phyloP scores from a whole-genome alignment of 2,329 filamentous ascomycete species.

The Aschersonia sp. region DNA sequence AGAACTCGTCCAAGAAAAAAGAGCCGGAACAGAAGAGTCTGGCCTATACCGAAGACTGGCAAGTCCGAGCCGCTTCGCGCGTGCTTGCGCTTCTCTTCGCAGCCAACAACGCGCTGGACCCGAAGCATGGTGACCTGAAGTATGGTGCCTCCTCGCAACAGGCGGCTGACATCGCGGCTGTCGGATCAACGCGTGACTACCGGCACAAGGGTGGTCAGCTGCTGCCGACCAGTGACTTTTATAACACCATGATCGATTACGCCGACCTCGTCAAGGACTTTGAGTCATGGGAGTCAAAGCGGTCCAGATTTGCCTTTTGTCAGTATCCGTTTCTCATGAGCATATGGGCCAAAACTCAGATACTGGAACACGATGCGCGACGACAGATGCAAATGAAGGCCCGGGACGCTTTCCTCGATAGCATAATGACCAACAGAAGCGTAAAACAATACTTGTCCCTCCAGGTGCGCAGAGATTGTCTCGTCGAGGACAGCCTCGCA shows the following conservation, averaged over 20 bases:
- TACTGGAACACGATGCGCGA: conserved; percentile 74
- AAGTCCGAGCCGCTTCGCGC: conserved; percentile 65
- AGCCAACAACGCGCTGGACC: conserved; percentile 50
- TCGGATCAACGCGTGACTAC: conserved; percentile 8
- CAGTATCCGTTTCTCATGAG: conserved; percentile 87
- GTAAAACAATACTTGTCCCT: conserved; percentile 68
- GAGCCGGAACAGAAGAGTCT: conserved; percentile 36
- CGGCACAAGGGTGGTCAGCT: conserved; percentile 41
- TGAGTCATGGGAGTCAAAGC: conserved; percentile 68
- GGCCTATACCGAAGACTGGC: conserved; percentile 74
- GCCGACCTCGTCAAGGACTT: conserved; percentile 78
- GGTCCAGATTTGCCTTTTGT: conserved; percentile 70
- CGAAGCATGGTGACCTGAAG: conserved; percentile 19
- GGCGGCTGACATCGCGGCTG: conserved; percentile 6
- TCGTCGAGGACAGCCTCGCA: conserved; percentile 77
- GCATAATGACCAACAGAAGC: conserved; percentile 59
- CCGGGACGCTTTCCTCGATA: conserved; percentile 80
- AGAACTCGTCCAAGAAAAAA: conserved; percentile 33
- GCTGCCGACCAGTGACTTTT: conserved; percentile 71
- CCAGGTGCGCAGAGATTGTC: conserved; percentile 65
- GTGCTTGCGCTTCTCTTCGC: conserved; percentile 70
- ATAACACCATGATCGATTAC: conserved; percentile 74
- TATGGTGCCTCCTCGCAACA: conserved; percentile 13
- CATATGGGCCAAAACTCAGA: conserved; percentile 83
- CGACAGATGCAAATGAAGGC: conserved; percentile 84